Evolutionary conservation across 129 eudicot species (phyloP).

Genomic region (Mikania micrantha): DNA sequence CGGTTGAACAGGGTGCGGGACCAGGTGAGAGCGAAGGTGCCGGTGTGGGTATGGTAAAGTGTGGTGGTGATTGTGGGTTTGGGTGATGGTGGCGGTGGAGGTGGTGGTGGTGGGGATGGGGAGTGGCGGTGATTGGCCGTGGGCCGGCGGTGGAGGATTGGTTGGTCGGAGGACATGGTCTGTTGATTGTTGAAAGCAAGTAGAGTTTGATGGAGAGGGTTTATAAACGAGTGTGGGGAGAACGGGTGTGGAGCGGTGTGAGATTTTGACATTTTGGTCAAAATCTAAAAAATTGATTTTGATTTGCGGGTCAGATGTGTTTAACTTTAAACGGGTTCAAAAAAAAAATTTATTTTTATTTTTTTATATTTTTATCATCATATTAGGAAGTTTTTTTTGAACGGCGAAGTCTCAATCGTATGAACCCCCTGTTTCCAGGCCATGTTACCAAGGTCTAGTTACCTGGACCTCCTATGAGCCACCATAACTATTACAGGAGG

Average conservation of each 20-base stretch:
- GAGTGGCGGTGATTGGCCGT: constrained; percentile 17
- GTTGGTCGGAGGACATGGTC: constrained; percentile 1
- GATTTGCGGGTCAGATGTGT: too few species aligned
- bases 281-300: background rate
- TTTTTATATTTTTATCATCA: too few species aligned
- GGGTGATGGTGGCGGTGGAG: constrained; percentile 10
- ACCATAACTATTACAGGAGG: too few species aligned
- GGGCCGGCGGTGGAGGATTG: constrained; percentile 4
- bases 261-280: constrained; percentile 2
- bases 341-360: too few species aligned
- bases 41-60: constrained; percentile 56
- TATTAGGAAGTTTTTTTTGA: too few species aligned
- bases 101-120: constrained; percentile 11
- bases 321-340: too few species aligned
- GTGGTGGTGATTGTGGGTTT: constrained; percentile 53
- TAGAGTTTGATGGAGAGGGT: background rate
- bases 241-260: background rate
- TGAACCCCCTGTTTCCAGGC: too few species aligned
- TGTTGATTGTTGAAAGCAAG: background rate
- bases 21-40: constrained; percentile 70
- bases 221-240: background rate
- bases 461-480: too few species aligned
- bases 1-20: constrained; percentile 40
- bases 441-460: too few species aligned
- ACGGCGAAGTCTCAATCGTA: too few species aligned